Conservation (phyloP, 805 yeast genomes). For the Saccharomycopsis schoenii region DNA sequence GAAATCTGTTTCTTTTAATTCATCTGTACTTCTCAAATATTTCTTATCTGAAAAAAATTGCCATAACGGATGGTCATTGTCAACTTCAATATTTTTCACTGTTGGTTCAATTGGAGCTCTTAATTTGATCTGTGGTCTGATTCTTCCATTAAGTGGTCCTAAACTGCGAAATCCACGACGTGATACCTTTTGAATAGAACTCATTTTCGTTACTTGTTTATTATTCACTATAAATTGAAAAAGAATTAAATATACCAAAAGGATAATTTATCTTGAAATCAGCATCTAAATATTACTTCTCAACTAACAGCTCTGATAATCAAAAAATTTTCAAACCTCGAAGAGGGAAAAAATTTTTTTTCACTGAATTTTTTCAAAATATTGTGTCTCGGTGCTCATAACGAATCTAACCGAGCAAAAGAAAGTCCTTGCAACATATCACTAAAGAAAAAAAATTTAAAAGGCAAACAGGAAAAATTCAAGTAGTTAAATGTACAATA, state of each 20-base stretch:
- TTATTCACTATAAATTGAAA: neutral
- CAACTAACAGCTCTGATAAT: neutral
- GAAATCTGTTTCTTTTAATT: slow-evolving; percentile 40
- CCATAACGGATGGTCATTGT: slow-evolving; percentile 91
- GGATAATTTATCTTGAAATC: no score
- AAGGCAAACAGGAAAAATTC: neutral
- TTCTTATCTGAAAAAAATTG: slow-evolving; percentile 67
- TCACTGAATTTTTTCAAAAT: neutral
- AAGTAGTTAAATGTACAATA: no score
- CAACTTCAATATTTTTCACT: slow-evolving; percentile 56
- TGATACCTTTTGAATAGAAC: neutral
- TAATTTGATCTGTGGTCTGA: slow-evolving; percentile 40
- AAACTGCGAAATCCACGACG: slow-evolving; percentile 27
- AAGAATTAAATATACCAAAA: no score
- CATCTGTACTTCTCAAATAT: slow-evolving; percentile 50
- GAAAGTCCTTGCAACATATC: slow-evolving; percentile 17
- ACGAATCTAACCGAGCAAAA: slow-evolving; percentile 9
- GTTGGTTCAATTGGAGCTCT: slow-evolving; percentile 84
- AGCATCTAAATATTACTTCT: no score
- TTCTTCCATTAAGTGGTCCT: slow-evolving; percentile 31
- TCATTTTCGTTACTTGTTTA: neutral
- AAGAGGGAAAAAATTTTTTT: neutral
- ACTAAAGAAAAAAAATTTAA: neutral
- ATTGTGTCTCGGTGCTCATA: neutral
- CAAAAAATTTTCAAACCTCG: slow-evolving; percentile 1